phyloP scores from a whole-genome alignment of 352 stramenopile genomes.

The Phytophthora syringae region DNA sequence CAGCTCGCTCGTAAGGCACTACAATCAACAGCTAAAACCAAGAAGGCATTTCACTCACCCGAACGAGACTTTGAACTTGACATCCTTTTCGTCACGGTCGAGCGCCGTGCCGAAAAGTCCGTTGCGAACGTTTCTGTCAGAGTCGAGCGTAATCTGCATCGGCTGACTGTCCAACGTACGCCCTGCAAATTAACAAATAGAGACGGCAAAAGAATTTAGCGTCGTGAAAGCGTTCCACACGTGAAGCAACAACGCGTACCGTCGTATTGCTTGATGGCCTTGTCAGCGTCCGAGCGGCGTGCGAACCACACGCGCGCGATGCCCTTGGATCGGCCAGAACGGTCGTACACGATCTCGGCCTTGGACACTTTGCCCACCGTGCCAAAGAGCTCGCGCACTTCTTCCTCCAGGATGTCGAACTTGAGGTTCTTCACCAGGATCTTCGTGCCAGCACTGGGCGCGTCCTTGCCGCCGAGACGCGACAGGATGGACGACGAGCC shows the following conservation, averaged over 20 bases:
- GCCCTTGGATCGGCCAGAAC: constrained; percentile 82
- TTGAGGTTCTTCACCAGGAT: constrained; percentile 88
- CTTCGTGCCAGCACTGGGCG: constrained; percentile 57
- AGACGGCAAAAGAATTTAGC: not conserved
- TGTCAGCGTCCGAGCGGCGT: constrained; percentile 71
- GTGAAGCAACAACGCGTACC: constrained; percentile 36
- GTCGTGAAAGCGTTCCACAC: not conserved
- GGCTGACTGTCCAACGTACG: constrained; percentile 75
- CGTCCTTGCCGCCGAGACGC: constrained; percentile 62
- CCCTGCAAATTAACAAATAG: constrained; percentile 35
- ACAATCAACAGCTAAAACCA: not conserved
- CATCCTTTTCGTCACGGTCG: constrained; percentile 57
- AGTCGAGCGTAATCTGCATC: constrained; percentile 78
- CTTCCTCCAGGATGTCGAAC: constrained; percentile 85
- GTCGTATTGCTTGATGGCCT: constrained; percentile 87
- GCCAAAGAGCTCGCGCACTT: constrained; percentile 80
- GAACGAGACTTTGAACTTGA: constrained; percentile 87
- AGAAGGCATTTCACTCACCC: constrained; percentile 40
- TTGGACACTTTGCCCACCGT: constrained; percentile 82
- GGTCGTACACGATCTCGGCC: constrained; percentile 85
- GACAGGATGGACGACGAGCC: constrained; percentile 68
- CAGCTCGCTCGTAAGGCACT: constrained; percentile 2
- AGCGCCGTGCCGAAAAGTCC: constrained; percentile 83
- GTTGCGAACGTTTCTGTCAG: constrained; percentile 76
- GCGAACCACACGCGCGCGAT: constrained; percentile 82